These are phyloP conservation scores for Botryotinia calthae DNA, from an alignment of 2,329 filamentous ascomycete species.

Conservation along the genomic window DNA sequence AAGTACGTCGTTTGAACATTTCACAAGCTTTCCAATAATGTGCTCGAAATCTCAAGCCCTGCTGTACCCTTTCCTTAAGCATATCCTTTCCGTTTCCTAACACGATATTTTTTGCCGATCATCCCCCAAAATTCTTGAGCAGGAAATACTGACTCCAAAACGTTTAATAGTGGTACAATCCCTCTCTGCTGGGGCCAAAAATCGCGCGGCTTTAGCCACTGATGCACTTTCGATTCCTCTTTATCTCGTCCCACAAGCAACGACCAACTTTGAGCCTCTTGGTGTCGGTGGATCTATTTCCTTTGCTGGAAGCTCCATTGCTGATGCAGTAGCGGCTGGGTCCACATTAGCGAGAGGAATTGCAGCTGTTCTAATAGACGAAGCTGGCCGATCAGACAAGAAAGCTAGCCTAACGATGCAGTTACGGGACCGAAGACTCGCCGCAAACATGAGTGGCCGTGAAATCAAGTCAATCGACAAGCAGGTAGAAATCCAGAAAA, in stretches of 20 bases:
- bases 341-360: not conserved
- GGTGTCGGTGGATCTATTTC: not conserved
- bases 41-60: not conserved
- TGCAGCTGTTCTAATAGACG: not conserved
- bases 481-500: not conserved
- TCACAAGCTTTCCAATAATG: not conserved
- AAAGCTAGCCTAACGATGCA: constrained; percentile 6
- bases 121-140: not conserved
- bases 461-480: constrained; percentile 10
- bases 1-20: not conserved
- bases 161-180: not conserved
- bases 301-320: not conserved
- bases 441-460: constrained; percentile 2
- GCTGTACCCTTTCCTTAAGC: not conserved
- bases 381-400: constrained; percentile 2
- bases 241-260: not conserved
- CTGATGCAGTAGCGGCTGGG: not conserved
- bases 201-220: not conserved
- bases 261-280: not conserved
- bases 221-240: not conserved
- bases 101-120: not conserved
- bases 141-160: not conserved
- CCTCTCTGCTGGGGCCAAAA: not conserved
- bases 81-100: not conserved
- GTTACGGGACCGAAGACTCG: constrained; percentile 3